Evolutionary conservation across 257 asterid species (phyloP).

Genomic region (Solanum pinnatisectum): DNA sequence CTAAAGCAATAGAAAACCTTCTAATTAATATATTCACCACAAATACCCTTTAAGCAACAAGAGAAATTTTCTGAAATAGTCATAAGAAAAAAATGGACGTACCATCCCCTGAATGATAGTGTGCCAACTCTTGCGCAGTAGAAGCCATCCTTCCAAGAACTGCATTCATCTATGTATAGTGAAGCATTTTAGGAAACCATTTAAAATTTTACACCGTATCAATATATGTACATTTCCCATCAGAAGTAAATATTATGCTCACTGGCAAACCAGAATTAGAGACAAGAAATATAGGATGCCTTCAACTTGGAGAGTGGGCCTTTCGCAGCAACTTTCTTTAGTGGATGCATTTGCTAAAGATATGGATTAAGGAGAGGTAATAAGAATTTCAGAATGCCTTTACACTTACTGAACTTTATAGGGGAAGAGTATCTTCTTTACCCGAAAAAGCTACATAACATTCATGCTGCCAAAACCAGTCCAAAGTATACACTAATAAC

Average conservation of each 20-base stretch:
- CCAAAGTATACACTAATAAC: not conserved
- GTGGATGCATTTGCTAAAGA: not conserved
- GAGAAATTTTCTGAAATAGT: not conserved
- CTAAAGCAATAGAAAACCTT: not conserved
- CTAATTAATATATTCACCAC: not conserved
- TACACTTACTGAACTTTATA: not conserved
- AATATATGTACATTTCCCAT: not conserved
- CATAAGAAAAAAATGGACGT: slow-evolving; percentile 7
- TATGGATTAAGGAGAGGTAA: not conserved
- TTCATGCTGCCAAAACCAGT: not conserved
- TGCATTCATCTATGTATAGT: slow-evolving; percentile 61
- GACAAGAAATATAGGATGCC: not conserved
- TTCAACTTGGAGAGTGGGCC: not conserved
- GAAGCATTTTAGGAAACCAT: slow-evolving; percentile 6
- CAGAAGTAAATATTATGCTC: not conserved
- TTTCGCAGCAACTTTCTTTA: not conserved
- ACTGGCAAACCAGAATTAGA: not conserved
- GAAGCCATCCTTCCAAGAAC: slow-evolving; percentile 89
- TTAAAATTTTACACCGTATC: not conserved
- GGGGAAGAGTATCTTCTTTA: not conserved
- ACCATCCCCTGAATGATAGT: slow-evolving; percentile 98
- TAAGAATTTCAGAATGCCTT: not conserved
- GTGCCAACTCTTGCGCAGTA: slow-evolving; percentile 86
- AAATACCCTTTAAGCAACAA: not conserved
- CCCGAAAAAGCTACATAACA: not conserved